phyloP scores from a whole-genome alignment of 2,329 filamentous ascomycete species.

The Sporothrix dimorphospora region DNA sequence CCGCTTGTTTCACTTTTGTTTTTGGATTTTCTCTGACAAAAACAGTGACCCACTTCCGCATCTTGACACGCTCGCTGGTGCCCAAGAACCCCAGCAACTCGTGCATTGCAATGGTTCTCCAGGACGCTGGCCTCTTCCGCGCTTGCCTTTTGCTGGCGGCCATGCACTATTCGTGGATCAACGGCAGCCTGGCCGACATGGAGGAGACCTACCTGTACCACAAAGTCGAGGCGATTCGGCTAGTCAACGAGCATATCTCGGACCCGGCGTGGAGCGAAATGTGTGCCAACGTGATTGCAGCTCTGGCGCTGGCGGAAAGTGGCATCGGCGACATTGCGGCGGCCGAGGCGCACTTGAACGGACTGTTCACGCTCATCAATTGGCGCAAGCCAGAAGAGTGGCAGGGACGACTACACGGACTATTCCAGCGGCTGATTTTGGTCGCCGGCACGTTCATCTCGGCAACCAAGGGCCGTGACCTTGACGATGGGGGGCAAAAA shows the following conservation, averaged over 20 bases:
- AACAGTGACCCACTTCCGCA: constrained; percentile 19
- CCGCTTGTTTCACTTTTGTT: not conserved
- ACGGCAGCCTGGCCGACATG: constrained; percentile 11
- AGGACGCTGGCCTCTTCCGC: not conserved
- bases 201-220: constrained; percentile 21
- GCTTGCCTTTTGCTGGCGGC: not conserved
- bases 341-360: constrained; percentile 22
- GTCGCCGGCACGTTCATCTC: constrained; percentile 18
- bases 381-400: constrained; percentile 14
- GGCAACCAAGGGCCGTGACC: not conserved
- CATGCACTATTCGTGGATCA: constrained; percentile 26
- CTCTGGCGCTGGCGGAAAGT: constrained; percentile 17
- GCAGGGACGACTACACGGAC: not conserved
- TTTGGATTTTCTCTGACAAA: not conserved
- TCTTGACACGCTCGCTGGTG: not conserved
- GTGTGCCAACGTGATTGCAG: constrained; percentile 17
- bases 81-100: not conserved
- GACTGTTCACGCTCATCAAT: constrained; percentile 2
- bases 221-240: constrained; percentile 22
- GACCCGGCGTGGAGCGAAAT: not conserved
- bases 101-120: not conserved
- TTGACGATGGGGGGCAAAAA: not conserved
- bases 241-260: constrained; percentile 4
- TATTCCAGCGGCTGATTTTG: constrained; percentile 12
- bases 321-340: constrained; percentile 22